These are phyloP conservation scores for Auriscalpium microsporum DNA, from an alignment of 768 basidiomycete genomes.

Conservation along the genomic window DNA sequence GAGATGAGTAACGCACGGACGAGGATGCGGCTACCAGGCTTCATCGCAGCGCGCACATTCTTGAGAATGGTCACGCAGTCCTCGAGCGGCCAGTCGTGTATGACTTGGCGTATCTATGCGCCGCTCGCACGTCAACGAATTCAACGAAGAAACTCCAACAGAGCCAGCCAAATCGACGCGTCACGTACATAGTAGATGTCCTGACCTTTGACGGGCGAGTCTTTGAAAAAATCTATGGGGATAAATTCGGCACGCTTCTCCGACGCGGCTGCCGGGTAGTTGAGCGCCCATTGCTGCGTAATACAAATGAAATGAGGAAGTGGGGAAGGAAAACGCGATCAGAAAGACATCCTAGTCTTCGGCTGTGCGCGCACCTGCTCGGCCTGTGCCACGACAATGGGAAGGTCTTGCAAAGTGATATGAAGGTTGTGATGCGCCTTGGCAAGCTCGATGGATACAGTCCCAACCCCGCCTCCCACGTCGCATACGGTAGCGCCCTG, in stretches of 20 bases:
- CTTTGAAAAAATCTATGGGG: conserved; percentile 31
- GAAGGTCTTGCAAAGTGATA: conserved; percentile 25
- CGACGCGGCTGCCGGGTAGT: conserved; percentile 27
- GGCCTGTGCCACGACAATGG: conserved; percentile 23
- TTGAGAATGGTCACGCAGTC: conserved; percentile 29
- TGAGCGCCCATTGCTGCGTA: conserved; percentile 23
- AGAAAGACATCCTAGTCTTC: neutral
- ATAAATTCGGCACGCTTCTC: conserved; percentile 30
- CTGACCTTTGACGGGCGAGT: conserved; percentile 27
- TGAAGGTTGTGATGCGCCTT: conserved; percentile 20
- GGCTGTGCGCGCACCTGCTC: conserved; percentile 10
- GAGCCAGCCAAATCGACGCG: neutral
- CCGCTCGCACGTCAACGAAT: neutral
- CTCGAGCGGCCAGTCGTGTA: conserved; percentile 36
- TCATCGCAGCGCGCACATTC: conserved; percentile 30
- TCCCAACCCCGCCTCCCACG: conserved; percentile 25
- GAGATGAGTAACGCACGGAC: conserved; percentile 24
- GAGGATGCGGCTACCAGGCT: conserved; percentile 26
- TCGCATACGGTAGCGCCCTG: conserved; percentile 22
- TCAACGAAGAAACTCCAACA: neutral
- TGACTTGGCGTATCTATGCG: conserved; percentile 27
- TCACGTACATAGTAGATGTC: conserved; percentile 33
- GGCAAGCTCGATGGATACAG: conserved; percentile 19
- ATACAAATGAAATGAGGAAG: neutral
- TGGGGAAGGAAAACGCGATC: neutral